Evolutionary conservation across 2,329 filamentous ascomycete genomes (phyloP), one percentile per base, ranked within the genome.

Genomic region (Achaetomium macrosporum): DNA sequence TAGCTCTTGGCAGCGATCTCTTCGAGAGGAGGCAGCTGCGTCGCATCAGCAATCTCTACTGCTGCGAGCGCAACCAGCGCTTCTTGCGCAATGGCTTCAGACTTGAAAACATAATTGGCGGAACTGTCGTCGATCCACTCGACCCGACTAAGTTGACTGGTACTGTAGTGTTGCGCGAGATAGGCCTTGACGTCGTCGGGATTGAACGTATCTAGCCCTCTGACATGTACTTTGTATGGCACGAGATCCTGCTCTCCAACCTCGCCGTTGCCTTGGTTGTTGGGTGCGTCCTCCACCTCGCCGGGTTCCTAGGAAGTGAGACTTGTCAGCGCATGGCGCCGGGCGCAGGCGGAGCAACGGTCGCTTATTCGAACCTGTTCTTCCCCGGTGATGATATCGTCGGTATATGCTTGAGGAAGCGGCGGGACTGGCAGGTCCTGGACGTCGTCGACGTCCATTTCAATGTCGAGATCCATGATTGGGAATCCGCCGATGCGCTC

Each of bases 91-190:
- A 68, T 65, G 20, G 69, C 65, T 13, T 81, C 74, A 7, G 76
- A 76, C 37, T 71, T 74, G 71, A 93, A 97, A 48, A 95, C 70
- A 49, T 96, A 75, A 66, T 97, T 97, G 57, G 90, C 89, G 0
- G 90, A 92, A 7, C 82, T 84, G 69, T 99, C 93, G 67, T 97
- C 89, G 60, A 99, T 90, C 93, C 93, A 99, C 71, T 97, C 90
- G 58, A 96, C 76, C 56, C 81, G 78, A 51, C 79, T 73, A 52
- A 84, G 74, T 48, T 73, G 65, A 51, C 77, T 74, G 13, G 69
- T 67, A 35, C 76, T 72, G 63, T 80, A 90, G 67, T 93, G 81
- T 57, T 88, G 78, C 44, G 75, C 71, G 9, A 89, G 81, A 63
- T 90, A 96, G 54, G 79, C 75, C 61, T 87, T 85, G 62, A 97